These are phyloP conservation scores for Nepenthes mirabilis DNA, from an alignment of 148 eudicot species.

Conservation along the genomic window DNA sequence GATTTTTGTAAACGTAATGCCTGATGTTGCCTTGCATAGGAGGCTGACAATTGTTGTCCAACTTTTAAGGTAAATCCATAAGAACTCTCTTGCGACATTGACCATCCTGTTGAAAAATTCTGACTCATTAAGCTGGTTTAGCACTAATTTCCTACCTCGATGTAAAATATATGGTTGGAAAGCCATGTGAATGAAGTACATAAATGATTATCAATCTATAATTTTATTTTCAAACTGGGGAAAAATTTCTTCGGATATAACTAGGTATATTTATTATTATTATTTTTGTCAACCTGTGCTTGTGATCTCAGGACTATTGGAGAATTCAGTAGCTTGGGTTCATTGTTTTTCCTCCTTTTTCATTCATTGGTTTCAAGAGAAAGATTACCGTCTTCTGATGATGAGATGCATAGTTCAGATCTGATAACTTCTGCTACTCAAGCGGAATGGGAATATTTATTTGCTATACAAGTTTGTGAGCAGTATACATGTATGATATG, in stretches of 20 bases:
- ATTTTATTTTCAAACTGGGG: neutral
- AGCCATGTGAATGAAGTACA: neutral
- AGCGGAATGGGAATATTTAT: constrained; percentile 65
- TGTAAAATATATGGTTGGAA: neutral
- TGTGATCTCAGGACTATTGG: constrained; percentile 52
- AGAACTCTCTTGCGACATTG: neutral
- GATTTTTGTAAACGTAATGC: constrained; percentile 58
- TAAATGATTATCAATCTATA: neutral
- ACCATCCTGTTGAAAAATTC: no score
- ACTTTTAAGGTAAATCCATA: constrained; percentile 41
- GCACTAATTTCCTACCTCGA: neutral
- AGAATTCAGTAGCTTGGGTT: constrained; percentile 60
- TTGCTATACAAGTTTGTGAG: constrained; percentile 53
- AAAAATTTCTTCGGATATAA: no score
- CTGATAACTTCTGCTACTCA: constrained; percentile 16
- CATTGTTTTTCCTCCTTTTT: constrained; percentile 63
- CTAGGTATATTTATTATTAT: neutral
- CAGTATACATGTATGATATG: constrained; percentile 73
- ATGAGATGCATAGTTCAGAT: constrained; percentile 19
- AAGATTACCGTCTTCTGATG: constrained; percentile 15
- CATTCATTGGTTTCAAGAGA: constrained; percentile 50
- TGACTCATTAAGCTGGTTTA: no score
- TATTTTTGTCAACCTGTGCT: neutral
- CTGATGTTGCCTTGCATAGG: constrained; percentile 64
- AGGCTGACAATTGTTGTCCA: constrained; percentile 57